Percentiles rank a stretch among this genome's conserved stretches.
These are phyloP conservation scores for Chalciporus piperatus DNA, from an alignment of 768 basidiomycete species.

Conservation along the genomic window DNA sequence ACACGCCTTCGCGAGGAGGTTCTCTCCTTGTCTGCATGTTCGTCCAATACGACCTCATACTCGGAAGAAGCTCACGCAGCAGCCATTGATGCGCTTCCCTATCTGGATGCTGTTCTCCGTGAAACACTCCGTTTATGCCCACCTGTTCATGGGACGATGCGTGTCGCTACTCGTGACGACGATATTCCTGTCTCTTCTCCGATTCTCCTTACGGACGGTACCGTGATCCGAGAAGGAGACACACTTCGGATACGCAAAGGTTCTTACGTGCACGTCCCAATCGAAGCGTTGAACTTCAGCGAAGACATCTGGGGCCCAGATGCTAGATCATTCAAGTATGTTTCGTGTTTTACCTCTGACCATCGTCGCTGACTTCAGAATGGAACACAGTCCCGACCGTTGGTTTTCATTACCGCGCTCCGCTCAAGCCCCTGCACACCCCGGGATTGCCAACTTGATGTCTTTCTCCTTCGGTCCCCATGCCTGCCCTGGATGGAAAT, in stretches of 20 bases:
- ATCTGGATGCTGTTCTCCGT: constrained; percentile 55
- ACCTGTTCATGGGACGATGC: constrained; percentile 56
- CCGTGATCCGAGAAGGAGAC: constrained; percentile 33
- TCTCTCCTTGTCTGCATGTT: constrained; percentile 12
- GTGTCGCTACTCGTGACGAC: constrained; percentile 53
- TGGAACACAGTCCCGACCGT: constrained; percentile 45
- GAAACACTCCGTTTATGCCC: constrained; percentile 56
- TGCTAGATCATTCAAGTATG: not conserved
- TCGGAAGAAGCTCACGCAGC: constrained; percentile 25
- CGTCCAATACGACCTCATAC: constrained; percentile 16
- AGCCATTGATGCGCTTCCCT: constrained; percentile 41
- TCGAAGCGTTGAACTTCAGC: not conserved
- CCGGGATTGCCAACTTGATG: constrained; percentile 50
- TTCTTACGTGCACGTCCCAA: constrained; percentile 47
- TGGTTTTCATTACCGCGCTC: constrained; percentile 43
- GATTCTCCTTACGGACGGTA: constrained; percentile 43
- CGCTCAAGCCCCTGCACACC: constrained; percentile 37
- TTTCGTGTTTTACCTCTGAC: not conserved
- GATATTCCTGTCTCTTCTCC: constrained; percentile 48
- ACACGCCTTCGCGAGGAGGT: constrained; percentile 53
- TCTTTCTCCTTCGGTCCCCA: constrained; percentile 52
- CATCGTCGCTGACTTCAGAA: not conserved
- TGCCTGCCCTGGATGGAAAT: constrained; percentile 49
- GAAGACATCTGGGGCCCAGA: constrained; percentile 1
- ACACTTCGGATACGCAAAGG: constrained; percentile 40